A percentile compares a stretch with the other conserved stretches of the same genome.
phyloP scores from a whole-genome alignment of 106 monocot species.

The Apostasia ramifera region DNA sequence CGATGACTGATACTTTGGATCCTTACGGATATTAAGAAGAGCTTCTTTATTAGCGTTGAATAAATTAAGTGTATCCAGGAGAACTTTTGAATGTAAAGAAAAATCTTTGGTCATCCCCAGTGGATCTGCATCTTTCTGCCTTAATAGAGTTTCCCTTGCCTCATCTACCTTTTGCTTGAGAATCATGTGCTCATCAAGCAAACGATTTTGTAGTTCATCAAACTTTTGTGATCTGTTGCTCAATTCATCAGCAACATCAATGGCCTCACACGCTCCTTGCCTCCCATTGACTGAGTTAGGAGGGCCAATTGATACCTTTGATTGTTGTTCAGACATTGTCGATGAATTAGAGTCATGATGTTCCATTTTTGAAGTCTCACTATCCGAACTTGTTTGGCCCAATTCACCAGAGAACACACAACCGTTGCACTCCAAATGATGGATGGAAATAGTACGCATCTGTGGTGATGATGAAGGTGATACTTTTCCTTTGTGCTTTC shows the following conservation, averaged over 20 bases:
- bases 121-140: slow-evolving; percentile 10
- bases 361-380: slow-evolving; percentile 10
- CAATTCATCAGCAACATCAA: background rate
- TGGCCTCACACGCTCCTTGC: slow-evolving; percentile 3
- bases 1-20: slow-evolving; percentile 21
- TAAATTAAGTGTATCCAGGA: slow-evolving; percentile 24
- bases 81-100: slow-evolving; percentile 11
- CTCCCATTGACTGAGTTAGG: background rate
- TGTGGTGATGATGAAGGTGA: slow-evolving; percentile 33
- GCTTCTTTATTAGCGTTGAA: slow-evolving; percentile 31
- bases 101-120: background rate
- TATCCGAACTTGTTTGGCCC: background rate
- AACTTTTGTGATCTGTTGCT: background rate
- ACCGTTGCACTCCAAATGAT: slow-evolving; percentile 61
- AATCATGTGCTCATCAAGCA: slow-evolving; percentile 9
- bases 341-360: slow-evolving; percentile 8
- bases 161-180: slow-evolving; percentile 13
- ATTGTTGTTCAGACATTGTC: background rate
- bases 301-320: background rate
- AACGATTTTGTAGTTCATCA: slow-evolving; percentile 12
- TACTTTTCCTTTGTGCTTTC: slow-evolving; percentile 23
- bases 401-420: slow-evolving; percentile 23
- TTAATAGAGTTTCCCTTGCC: slow-evolving; percentile 13
- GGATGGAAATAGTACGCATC: slow-evolving; percentile 52
- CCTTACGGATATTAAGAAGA: slow-evolving; percentile 29